Conservation (phyloP, 129 eudicot species). For the Escallonia herrerae region DNA sequence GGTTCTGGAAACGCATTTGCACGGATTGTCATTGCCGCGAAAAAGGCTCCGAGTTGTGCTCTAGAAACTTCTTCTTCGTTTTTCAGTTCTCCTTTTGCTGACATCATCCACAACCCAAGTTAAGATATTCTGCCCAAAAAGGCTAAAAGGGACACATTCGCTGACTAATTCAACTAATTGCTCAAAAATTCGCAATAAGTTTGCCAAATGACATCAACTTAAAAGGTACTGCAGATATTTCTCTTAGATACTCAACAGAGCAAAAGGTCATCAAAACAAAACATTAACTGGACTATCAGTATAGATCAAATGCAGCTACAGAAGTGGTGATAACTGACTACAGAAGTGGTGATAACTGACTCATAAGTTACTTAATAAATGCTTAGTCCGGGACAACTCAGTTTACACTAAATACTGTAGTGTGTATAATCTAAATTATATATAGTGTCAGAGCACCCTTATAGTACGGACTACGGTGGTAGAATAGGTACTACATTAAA, state of each 20-base stretch:
- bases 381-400: neutral
- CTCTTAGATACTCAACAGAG: too few species aligned
- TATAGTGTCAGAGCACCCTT: too few species aligned
- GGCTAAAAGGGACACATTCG: neutral
- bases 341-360: neutral
- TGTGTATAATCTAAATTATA: too few species aligned
- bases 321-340: neutral
- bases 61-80: conserved; percentile 79
- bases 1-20: conserved; percentile 90
- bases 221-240: too few species aligned
- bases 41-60: conserved; percentile 94
- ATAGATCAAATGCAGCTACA: neutral
- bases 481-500: too few species aligned
- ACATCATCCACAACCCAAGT: conserved; percentile 20
- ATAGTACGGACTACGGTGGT: too few species aligned
- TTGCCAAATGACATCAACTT: too few species aligned
- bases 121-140: conserved; percentile 7
- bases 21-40: conserved; percentile 93
- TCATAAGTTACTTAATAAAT: neutral
- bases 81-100: conserved; percentile 90
- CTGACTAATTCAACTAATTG: too few species aligned
- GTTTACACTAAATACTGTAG: too few species aligned
- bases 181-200: too few species aligned
- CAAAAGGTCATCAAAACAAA: too few species aligned
- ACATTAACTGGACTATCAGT: too few species aligned